phyloP scores from a whole-genome alignment of 2,329 filamentous ascomycete genomes.

The Penicillium sp. region DNA sequence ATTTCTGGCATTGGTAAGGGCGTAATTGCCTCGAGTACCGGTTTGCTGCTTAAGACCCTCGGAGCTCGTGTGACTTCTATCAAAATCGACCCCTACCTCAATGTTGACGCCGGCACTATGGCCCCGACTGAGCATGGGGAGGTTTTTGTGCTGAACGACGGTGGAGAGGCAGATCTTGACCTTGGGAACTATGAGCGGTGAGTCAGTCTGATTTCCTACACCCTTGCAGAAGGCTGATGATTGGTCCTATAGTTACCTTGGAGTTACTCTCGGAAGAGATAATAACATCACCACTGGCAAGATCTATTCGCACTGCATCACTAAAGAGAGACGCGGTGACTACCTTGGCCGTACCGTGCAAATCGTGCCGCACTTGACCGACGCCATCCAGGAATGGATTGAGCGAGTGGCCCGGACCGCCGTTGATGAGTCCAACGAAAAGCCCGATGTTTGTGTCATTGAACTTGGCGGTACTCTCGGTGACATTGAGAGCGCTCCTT shows the following conservation, averaged over 20 bases:
- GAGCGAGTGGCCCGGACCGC: conserved; percentile 77
- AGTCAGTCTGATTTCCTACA: not conserved
- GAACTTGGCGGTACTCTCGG: conserved; percentile 51
- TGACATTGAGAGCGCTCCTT: conserved; percentile 81
- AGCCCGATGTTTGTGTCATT: conserved; percentile 88
- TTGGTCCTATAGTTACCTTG: conserved; percentile 55
- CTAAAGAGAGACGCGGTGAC: conserved; percentile 65
- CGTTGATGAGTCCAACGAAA: conserved; percentile 74
- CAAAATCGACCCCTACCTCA: conserved; percentile 62
- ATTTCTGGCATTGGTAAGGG: conserved; percentile 54
- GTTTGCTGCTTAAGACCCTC: conserved; percentile 28
- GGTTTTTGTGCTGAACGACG: conserved; percentile 80
- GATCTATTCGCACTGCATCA: conserved; percentile 84
- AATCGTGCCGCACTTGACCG: conserved; percentile 85
- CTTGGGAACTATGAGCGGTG: conserved; percentile 67
- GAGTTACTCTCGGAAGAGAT: conserved; percentile 73
- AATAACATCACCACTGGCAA: conserved; percentile 98
- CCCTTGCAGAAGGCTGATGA: not conserved
- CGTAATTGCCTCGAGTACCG: conserved; percentile 57
- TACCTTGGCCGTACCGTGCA: conserved; percentile 87
- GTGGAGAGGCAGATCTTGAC: conserved; percentile 70
- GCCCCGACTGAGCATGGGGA: conserved; percentile 54
- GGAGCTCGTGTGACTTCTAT: conserved; percentile 27
- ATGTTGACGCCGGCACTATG: conserved; percentile 69
- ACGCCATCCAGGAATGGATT: conserved; percentile 90